Conservation (phyloP, 2,329 filamentous ascomycete species). For the Berkeleyomyces rouxiae region DNA sequence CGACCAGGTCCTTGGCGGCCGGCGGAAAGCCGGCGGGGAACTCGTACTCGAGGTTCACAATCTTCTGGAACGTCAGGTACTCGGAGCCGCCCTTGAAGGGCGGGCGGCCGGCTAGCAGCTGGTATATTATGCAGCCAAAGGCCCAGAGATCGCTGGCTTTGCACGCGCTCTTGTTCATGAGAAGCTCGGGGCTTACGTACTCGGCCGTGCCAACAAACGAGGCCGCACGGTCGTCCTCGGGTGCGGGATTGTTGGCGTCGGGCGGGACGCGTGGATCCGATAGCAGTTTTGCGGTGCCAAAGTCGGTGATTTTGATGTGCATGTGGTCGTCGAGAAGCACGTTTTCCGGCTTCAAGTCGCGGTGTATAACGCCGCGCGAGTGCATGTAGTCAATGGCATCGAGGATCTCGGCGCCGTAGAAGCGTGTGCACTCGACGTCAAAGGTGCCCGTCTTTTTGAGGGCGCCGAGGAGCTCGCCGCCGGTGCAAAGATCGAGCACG, state of each 20-base stretch:
- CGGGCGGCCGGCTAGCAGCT: conserved; percentile 83
- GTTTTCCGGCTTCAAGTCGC: conserved; percentile 93
- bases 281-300: conserved; percentile 91
- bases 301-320: conserved; percentile 98
- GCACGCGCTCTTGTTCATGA: conserved; percentile 91
- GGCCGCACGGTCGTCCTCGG: conserved; percentile 58
- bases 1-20: conserved; percentile 74
- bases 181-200: conserved; percentile 92
- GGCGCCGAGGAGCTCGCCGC: conserved; percentile 80
- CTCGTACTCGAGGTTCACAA: conserved; percentile 82
- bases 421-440: conserved; percentile 82
- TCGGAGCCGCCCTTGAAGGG: conserved; percentile 95
- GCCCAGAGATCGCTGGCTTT: conserved; percentile 98
- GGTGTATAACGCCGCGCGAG: conserved; percentile 83
- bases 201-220: conserved; percentile 97
- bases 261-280: background rate
- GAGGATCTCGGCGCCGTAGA: conserved; percentile 90
- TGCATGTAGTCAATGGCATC: conserved; percentile 98
- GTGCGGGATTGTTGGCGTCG: conserved; percentile 18
- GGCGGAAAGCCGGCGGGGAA: conserved; percentile 80
- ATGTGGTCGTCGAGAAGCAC: conserved; percentile 88
- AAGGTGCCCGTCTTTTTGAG: conserved; percentile 91
- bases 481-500: conserved; percentile 81
- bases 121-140: conserved; percentile 95
- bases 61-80: conserved; percentile 96